Conservation (phyloP, 805 yeast genomes). For the Starmera amethionina region DNA sequence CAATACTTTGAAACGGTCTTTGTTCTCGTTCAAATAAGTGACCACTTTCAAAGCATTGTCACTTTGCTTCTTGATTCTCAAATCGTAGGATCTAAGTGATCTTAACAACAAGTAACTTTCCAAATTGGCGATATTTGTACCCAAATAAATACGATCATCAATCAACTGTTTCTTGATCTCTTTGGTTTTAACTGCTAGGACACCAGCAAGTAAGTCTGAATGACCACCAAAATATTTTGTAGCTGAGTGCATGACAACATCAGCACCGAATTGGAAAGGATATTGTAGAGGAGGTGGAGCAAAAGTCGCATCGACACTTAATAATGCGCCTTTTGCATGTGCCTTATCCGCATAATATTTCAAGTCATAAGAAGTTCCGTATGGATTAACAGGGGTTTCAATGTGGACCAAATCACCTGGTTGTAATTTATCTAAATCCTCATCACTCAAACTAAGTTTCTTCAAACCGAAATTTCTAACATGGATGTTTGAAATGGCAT, state of each 20-base stretch:
- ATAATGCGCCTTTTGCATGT: conserved; percentile 63
- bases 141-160: conserved; percentile 60
- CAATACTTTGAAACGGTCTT: conserved; percentile 37
- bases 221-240: conserved; percentile 96
- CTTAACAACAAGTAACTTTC: conserved; percentile 69
- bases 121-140: conserved; percentile 70
- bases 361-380: conserved; percentile 58
- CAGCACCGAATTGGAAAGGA: conserved; percentile 78
- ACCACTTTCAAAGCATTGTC: conserved; percentile 55
- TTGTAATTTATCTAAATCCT: conserved; percentile 35
- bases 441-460: conserved; percentile 33
- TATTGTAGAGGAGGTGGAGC: conserved; percentile 88
- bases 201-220: conserved; percentile 81
- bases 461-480: conserved; percentile 50
- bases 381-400: conserved; percentile 87
- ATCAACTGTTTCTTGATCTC: conserved; percentile 36
- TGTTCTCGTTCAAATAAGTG: conserved; percentile 42
- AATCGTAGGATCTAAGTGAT: conserved; percentile 70
- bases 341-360: conserved; percentile 56
- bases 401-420: conserved; percentile 73
- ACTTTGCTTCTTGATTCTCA: conserved; percentile 62
- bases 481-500: conserved; percentile 55
- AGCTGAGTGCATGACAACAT: conserved; percentile 85
- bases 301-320: conserved; percentile 78
- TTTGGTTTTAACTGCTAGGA: conserved; percentile 53